Conservation (phyloP, 2,329 filamentous ascomycete species). For the Lecanoromycetidae sp. region DNA sequence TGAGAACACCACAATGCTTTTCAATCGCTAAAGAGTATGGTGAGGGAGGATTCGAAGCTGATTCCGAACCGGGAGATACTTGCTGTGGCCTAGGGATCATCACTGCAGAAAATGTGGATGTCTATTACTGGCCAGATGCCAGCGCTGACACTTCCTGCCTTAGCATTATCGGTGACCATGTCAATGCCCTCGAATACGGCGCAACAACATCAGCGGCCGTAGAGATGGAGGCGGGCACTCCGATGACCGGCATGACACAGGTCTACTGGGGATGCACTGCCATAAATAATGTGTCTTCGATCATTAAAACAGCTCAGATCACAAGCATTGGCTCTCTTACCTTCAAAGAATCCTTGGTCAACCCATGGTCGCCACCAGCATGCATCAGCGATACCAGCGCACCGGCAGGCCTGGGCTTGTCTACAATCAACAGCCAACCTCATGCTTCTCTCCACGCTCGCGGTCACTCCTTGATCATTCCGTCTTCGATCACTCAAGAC, state of each 20-base stretch:
- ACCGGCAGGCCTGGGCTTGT: neutral
- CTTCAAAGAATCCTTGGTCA: neutral
- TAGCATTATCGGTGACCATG: conserved; percentile 1
- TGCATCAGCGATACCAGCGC: neutral
- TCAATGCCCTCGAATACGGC: neutral
- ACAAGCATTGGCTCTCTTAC: neutral
- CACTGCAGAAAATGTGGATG: neutral
- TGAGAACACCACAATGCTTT: conserved; percentile 2
- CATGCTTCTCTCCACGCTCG: neutral
- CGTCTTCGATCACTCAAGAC: neutral
- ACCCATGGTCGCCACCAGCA: neutral
- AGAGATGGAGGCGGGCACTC: too few species aligned
- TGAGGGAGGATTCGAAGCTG: too few species aligned
- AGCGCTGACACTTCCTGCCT: conserved; percentile 5
- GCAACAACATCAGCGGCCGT: neutral
- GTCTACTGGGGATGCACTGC: conserved; percentile 6
- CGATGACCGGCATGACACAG: too few species aligned
- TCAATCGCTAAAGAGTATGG: neutral
- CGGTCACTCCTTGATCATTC: neutral
- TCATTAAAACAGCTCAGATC: neutral
- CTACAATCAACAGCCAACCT: neutral
- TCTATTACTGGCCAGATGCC: conserved; percentile 10
- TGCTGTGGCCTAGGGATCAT: conserved; percentile 2
- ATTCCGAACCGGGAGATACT: neutral
- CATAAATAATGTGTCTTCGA: neutral